Evolutionary conservation across 2,329 filamentous ascomycete species (phyloP).

Genomic region (Botrytis aclada): DNA sequence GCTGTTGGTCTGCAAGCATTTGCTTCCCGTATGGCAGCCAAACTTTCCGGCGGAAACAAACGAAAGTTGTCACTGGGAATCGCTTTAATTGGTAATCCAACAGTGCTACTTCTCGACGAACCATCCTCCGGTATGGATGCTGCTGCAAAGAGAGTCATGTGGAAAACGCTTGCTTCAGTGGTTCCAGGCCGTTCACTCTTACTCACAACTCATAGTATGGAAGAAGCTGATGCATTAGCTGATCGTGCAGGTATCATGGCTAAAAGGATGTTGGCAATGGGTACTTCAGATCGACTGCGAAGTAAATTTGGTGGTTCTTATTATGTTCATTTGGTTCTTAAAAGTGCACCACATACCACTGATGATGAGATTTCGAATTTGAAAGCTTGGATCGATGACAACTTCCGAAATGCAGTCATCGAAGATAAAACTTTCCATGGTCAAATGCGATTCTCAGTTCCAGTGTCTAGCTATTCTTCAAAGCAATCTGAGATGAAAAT

Average conservation of each 20-base stretch:
- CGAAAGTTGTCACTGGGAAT: conserved; percentile 88
- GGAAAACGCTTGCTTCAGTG: conserved; percentile 74
- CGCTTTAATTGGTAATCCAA: conserved; percentile 87
- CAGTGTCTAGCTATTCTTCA: conserved; percentile 43
- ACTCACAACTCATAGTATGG: conserved; percentile 91
- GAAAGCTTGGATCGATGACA: conserved; percentile 59
- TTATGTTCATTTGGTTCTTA: conserved; percentile 77
- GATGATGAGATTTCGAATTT: conserved; percentile 65
- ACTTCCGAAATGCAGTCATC: conserved; percentile 63
- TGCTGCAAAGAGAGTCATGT: conserved; percentile 88
- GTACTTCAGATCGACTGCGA: conserved; percentile 69
- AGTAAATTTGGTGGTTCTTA: conserved; percentile 73
- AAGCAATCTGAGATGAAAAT: conserved; percentile 26
- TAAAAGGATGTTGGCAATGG: conserved; percentile 78
- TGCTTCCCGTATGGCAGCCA: conserved; percentile 69
- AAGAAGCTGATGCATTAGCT: conserved; percentile 87
- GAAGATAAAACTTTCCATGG: conserved; percentile 78
- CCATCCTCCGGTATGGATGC: conserved; percentile 87
- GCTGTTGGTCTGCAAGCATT: conserved; percentile 77
- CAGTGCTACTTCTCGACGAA: conserved; percentile 84
- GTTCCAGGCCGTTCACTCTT: conserved; percentile 77
- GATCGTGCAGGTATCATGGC: conserved; percentile 83
- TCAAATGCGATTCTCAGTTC: conserved; percentile 80
- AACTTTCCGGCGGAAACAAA: conserved; percentile 87
- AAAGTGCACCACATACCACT: conserved; percentile 68